These are phyloP conservation scores for Torrubiella hemipterigena DNA, from an alignment of 2,329 filamentous ascomycete genomes.

Conservation along the genomic window DNA sequence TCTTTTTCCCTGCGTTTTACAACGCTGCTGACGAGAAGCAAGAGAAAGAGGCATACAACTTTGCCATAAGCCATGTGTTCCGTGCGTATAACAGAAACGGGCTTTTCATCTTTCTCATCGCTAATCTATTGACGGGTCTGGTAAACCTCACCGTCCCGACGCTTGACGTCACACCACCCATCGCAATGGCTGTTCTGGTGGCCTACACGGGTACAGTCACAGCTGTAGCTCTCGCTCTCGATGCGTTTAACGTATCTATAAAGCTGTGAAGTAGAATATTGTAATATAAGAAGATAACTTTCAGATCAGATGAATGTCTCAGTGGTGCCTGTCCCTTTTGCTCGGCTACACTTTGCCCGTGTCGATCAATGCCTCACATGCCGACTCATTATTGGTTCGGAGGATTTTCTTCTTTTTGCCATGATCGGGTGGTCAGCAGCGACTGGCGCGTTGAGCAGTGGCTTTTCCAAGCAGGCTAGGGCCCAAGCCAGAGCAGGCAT, in stretches of 20 bases:
- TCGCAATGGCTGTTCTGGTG: constrained; percentile 63
- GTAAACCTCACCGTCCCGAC: constrained; percentile 84
- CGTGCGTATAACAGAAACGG: constrained; percentile 83
- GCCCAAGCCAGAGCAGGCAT: too few species aligned
- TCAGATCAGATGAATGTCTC: too few species aligned
- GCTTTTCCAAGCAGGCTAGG: too few species aligned
- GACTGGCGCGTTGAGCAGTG: too few species aligned
- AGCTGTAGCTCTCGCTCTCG: constrained; percentile 53
- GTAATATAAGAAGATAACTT: too few species aligned
- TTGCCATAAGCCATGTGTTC: constrained; percentile 71
- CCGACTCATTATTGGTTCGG: too few species aligned
- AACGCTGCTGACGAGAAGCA: constrained; percentile 38
- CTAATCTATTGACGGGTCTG: constrained; percentile 79
- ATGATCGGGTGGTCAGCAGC: too few species aligned
- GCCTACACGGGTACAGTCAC: constrained; percentile 60
- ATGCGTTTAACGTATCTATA: constrained; percentile 55
- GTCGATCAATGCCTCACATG: too few species aligned
- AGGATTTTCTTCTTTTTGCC: too few species aligned
- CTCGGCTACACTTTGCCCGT: too few species aligned
- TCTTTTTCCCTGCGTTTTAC: constrained; percentile 66
- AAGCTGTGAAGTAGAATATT: too few species aligned
- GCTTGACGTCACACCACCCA: constrained; percentile 51
- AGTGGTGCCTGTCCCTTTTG: too few species aligned
- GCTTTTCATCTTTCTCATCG: constrained; percentile 69
- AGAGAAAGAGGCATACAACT: constrained; percentile 52